Percentiles rank a stretch among this genome's conserved stretches.
Evolutionary conservation across 2,329 filamentous ascomycete species (phyloP).

Genomic region (Coniochaeta hoffmannii): DNA sequence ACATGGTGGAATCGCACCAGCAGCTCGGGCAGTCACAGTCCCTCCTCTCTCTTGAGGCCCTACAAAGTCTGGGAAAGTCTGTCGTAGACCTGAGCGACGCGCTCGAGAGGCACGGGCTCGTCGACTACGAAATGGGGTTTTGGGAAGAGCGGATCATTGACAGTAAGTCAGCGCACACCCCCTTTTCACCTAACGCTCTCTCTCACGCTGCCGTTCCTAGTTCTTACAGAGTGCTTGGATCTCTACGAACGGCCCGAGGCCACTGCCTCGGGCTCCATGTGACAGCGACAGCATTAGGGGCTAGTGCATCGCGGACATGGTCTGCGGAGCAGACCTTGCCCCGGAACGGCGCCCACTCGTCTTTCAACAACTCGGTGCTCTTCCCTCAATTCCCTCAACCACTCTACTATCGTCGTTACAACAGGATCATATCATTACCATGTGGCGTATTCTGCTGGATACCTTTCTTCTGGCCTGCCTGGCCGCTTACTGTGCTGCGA

Average conservation of each 20-base stretch:
- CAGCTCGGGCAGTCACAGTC: slow-evolving; percentile 50
- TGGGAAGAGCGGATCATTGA: slow-evolving; percentile 89
- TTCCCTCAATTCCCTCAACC: no score
- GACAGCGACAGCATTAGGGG: slow-evolving; percentile 21
- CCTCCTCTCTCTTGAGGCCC: slow-evolving; percentile 58
- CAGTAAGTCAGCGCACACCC: slow-evolving; percentile 48
- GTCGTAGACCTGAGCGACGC: slow-evolving; percentile 76
- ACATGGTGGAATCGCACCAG: slow-evolving; percentile 57
- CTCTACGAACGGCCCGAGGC: slow-evolving; percentile 32
- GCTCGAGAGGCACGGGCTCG: slow-evolving; percentile 84
- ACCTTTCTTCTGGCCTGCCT: not conserved
- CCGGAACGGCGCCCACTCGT: not conserved
- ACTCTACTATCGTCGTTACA: not conserved
- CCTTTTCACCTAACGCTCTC: not conserved
- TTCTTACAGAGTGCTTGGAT: slow-evolving; percentile 32
- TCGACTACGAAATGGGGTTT: slow-evolving; percentile 95
- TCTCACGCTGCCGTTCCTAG: slow-evolving; percentile 8
- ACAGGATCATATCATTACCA: not conserved
- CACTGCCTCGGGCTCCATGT: not conserved
- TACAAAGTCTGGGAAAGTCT: slow-evolving; percentile 77
- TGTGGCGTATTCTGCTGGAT: not conserved
- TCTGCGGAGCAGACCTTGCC: slow-evolving; percentile 3
- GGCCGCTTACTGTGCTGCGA: not conserved
- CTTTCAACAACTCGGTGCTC: not conserved
- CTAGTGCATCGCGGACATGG: slow-evolving; percentile 16